Evolutionary conservation across 1,284 basidiomycete genomes (phyloP), one percentile per base, ranked within the genome.

Genomic region (Tetrapyrgos nigripes): DNA sequence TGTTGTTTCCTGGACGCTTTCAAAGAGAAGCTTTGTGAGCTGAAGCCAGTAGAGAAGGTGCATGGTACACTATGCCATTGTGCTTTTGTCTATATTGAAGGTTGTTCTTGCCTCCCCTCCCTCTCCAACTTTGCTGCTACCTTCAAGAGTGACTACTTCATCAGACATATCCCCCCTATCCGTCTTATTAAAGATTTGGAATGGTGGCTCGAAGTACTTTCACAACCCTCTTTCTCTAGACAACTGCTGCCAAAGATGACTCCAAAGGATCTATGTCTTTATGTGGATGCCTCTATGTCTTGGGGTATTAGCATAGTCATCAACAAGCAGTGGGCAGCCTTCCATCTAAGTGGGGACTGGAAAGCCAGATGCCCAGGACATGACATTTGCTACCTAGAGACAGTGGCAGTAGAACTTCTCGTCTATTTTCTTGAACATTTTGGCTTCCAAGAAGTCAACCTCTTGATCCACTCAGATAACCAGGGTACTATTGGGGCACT

Each of bases 391-490:
- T n/a, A n/a, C n/a, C n/a, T n/a, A n/a, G n/a, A n/a, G n/a, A n/a
- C n/a, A n/a, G n/a, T n/a, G n/a, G n/a, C n/a, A n/a, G n/a, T n/a
- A n/a, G n/a, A n/a, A n/a, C n/a, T n/a, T 61, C 3, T 52, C 4
- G 17, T 57, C 1, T 48, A 55, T 11, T 53, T 56, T 23, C 53
- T 62, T 2, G 19, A 14, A 2, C 17, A 26, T 2, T 2, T 23
- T 1, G 35, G 46, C 10, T 31, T 52, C 17, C 19, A 19, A 3
- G 37, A 59, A n/a, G 17, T 19, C 1, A 23, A 51, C 3, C 2
- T 62, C 2, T 49, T 56, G 1, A 29, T 59, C 14, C 50, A 53
- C 17, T 62, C 57, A 1, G 51, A 58, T 14, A 81, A 81, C 63
- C n/a, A n/a, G n/a, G n/a, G n/a, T n/a, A n/a, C n/a, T n/a, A n/a